Evolutionary conservation across 2,329 filamentous ascomycete species (phyloP).

Genomic region (Didymella pinodella): DNA sequence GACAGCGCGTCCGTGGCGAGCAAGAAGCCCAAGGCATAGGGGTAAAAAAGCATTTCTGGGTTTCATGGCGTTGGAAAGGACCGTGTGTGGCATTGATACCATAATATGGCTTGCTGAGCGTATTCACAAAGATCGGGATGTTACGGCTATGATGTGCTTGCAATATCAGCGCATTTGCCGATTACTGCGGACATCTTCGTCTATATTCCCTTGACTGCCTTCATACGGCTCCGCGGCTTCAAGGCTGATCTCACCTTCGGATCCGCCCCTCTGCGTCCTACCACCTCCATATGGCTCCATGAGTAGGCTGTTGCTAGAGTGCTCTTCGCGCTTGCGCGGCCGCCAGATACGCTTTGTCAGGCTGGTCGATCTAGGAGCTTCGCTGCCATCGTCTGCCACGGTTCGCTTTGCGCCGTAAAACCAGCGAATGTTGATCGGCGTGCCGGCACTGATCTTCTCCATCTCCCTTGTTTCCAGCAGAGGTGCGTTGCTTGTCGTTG

Average conservation of each 20-base stretch:
- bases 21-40: conserved; percentile 30
- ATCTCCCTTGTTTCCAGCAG: background rate
- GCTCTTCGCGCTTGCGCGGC: background rate
- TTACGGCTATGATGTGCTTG: background rate
- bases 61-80: conserved; percentile 10
- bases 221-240: background rate
- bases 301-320: background rate
- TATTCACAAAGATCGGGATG: background rate
- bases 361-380: background rate
- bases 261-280: background rate
- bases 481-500: background rate
- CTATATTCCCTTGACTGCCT: background rate
- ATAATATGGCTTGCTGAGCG: conserved; percentile 2
- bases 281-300: background rate
- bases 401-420: background rate
- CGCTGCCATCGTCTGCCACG: background rate
- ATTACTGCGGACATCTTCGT: background rate
- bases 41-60: conserved; percentile 1
- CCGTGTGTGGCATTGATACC: conserved; percentile 11
- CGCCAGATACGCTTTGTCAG: background rate
- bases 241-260: background rate
- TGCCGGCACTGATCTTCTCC: background rate
- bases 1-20: conserved; percentile 33
- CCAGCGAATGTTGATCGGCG: background rate
- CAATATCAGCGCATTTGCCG: background rate